Conservation (phyloP, 441 rosid genomes). For the Sinapis alba region DNA sequence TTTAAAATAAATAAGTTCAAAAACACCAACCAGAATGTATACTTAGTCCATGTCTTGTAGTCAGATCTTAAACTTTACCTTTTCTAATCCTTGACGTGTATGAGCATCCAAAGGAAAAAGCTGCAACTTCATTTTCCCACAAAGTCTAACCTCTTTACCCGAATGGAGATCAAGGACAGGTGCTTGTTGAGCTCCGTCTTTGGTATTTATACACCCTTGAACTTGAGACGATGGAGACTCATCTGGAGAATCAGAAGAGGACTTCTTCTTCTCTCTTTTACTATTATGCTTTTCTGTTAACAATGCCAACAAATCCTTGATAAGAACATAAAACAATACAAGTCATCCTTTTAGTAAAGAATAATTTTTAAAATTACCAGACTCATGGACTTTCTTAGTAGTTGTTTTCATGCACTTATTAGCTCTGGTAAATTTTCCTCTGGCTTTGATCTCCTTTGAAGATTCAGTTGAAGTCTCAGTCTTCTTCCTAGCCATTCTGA, state of each 20-base stretch:
- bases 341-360: too few relatives aligned
- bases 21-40: background rate
- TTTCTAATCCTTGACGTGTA: conserved; percentile 66
- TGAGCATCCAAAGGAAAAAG: conserved; percentile 76
- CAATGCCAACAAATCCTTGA: background rate
- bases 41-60: background rate
- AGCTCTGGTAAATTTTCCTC: conserved; percentile 28
- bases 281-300: conserved; percentile 32
- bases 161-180: conserved; percentile 34
- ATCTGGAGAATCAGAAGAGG: conserved; percentile 33
- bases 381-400: conserved; percentile 3
- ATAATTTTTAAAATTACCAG: conserved; percentile 14
- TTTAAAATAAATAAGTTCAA: conserved; percentile 6
- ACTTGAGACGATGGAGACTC: conserved; percentile 25
- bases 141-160: conserved; percentile 38
- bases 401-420: conserved; percentile 31
- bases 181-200: conserved; percentile 26
- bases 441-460: conserved; percentile 24
- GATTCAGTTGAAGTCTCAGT: conserved; percentile 22
- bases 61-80: conserved; percentile 47
- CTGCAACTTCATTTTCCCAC: conserved; percentile 73
- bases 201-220: background rate
- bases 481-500: conserved; percentile 41
- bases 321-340: conserved; percentile 1
- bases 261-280: conserved; percentile 31